These are phyloP conservation scores for Xylariaceae sp. DNA, from an alignment of 2,329 filamentous ascomycete species.

Conservation along the genomic window DNA sequence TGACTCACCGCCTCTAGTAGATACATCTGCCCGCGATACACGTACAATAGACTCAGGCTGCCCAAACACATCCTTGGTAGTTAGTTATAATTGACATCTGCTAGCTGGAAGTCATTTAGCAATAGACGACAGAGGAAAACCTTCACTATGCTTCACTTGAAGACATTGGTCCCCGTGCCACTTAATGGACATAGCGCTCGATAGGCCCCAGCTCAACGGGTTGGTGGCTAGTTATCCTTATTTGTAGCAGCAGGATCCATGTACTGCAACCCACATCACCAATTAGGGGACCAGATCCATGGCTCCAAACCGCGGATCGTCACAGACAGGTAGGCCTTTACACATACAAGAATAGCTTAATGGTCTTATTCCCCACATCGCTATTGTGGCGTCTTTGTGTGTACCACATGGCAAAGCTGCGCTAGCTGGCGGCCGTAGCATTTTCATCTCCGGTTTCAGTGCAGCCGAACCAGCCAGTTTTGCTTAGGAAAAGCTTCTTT, in stretches of 20 bases:
- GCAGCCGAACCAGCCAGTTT: constrained; percentile 8
- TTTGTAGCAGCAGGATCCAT: neutral
- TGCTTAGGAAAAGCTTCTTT: constrained; percentile 8
- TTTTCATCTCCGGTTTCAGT: constrained; percentile 23
- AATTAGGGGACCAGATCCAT: constrained; percentile 14
- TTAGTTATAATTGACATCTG: neutral
- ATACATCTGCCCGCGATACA: neutral
- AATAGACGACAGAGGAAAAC: neutral
- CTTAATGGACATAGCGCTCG: neutral
- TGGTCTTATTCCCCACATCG: constrained; percentile 25
- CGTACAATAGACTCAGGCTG: neutral
- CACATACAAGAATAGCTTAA: constrained; percentile 3
- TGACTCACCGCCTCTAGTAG: neutral
- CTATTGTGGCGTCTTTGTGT: constrained; percentile 13
- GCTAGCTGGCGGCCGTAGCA: neutral
- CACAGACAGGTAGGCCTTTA: constrained; percentile 5
- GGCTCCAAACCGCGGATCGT: constrained; percentile 10
- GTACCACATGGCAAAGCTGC: constrained; percentile 18
- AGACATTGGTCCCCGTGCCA: neutral
- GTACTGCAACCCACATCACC: constrained; percentile 3
- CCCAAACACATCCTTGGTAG: neutral
- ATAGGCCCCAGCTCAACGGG: neutral
- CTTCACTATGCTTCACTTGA: neutral
- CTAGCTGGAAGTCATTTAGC: too few relatives aligned
- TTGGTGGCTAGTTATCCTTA: neutral